A percentile compares a stretch with the other conserved stretches of the same genome.
Conservation (phyloP, 2,329 filamentous ascomycete genomes). For the Rutstroemia sp. region DNA sequence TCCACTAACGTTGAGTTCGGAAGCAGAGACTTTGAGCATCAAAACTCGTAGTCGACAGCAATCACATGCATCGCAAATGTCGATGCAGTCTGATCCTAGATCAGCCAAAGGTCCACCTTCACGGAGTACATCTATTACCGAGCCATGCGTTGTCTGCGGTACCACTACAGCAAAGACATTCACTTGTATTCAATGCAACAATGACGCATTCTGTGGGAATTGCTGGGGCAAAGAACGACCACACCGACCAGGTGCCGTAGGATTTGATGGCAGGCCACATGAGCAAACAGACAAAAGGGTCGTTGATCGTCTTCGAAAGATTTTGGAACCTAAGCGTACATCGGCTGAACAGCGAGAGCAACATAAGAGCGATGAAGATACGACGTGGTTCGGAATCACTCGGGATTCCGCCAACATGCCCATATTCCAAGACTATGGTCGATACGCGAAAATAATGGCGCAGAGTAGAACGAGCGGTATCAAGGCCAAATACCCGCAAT, state of each 20-base stretch:
- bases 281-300: constrained; percentile 29
- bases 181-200: neutral
- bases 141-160: neutral
- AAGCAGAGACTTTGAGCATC: neutral
- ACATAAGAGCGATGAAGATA: constrained; percentile 27
- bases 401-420: constrained; percentile 25
- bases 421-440: constrained; percentile 36
- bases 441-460: constrained; percentile 37
- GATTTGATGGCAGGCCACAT: constrained; percentile 29
- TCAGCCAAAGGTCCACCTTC: neutral
- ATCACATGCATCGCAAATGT: neutral
- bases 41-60: neutral
- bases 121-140: neutral
- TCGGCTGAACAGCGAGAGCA: constrained; percentile 24
- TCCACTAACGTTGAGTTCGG: neutral
- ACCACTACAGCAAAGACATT: neutral
- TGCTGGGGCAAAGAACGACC: constrained; percentile 13
- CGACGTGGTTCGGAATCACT: constrained; percentile 32
- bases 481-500: constrained; percentile 28
- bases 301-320: constrained; percentile 24
- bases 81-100: neutral
- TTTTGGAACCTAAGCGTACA: constrained; percentile 20
- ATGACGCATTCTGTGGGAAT: constrained; percentile 11
- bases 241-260: constrained; percentile 14
- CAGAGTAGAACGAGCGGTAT: constrained; percentile 19